Conservation (phyloP, 1,284 basidiomycete genomes). For the Ustilago sp. region DNA sequence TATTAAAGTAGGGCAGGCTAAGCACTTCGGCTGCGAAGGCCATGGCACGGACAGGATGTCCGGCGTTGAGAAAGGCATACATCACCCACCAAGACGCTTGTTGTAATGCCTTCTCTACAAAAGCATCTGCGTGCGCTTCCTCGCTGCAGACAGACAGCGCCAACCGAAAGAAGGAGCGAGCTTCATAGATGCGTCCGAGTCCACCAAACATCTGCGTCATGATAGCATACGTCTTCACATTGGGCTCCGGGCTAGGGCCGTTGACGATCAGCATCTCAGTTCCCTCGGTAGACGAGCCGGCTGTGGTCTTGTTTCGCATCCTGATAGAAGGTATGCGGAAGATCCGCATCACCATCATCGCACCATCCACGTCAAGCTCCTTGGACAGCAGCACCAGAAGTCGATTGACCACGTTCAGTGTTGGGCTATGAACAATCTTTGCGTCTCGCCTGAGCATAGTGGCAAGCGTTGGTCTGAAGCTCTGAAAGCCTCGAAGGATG, state of each 20-base stretch:
- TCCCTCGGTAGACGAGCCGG: no score
- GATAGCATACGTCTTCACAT: conserved; percentile 24
- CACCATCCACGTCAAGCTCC: conserved; percentile 32
- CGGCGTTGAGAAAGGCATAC: conserved; percentile 22
- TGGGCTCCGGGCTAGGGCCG: conserved; percentile 27
- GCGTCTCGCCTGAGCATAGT: conserved; percentile 28
- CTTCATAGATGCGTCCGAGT: conserved; percentile 19
- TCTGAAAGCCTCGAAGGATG: conserved; percentile 40
- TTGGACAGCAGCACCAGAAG: conserved; percentile 19
- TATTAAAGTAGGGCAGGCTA: conserved; percentile 32
- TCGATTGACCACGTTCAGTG: conserved; percentile 36
- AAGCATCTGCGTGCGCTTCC: background rate
- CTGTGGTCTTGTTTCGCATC: background rate
- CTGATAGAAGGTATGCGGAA: conserved; percentile 32
- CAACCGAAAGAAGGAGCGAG: conserved; percentile 22
- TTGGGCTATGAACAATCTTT: conserved; percentile 36
- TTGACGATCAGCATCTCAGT: conserved; percentile 9
- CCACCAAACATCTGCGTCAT: conserved; percentile 28
- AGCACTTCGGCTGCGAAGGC: conserved; percentile 31
- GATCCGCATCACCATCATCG: conserved; percentile 32
- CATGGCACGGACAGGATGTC: conserved; percentile 30
- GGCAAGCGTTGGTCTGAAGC: conserved; percentile 31
- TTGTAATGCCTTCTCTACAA: conserved; percentile 12
- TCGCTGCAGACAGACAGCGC: background rate
- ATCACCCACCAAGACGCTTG: conserved; percentile 23